Conservation (phyloP, 345 rosid genomes). For the Ailanthus altissimus region DNA sequence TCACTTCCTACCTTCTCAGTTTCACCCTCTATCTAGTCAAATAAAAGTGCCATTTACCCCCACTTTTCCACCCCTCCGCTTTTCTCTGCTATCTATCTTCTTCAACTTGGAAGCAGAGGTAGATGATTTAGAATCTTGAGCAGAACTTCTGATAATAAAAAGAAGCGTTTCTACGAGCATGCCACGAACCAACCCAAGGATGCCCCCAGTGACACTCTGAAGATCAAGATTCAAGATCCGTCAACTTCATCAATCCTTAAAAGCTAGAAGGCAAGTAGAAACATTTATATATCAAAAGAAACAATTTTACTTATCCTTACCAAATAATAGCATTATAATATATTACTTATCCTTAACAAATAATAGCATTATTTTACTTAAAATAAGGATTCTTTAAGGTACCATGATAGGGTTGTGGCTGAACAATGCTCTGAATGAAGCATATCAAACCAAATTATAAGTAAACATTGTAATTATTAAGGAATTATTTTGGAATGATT, state of each 20-base stretch:
- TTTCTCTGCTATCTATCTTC: conserved; percentile 80
- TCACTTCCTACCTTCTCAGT: not conserved
- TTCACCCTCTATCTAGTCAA: not conserved
- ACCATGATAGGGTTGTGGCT: conserved; percentile 73
- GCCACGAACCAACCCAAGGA: conserved; percentile 79
- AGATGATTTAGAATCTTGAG: conserved; percentile 39
- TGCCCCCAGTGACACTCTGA: conserved; percentile 95
- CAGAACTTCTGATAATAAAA: conserved; percentile 74
- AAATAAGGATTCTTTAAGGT: conserved; percentile 10
- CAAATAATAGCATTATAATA: not conserved
- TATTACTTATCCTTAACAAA: not conserved
- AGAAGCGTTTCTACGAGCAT: conserved; percentile 94
- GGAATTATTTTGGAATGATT: no score
- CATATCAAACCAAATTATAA: conserved; percentile 80
- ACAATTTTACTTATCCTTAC: not conserved
- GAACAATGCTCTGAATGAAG: conserved; percentile 84
- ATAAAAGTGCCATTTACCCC: not conserved
- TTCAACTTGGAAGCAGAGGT: conserved; percentile 50
- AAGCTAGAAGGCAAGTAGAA: not conserved
- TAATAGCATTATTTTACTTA: not conserved
- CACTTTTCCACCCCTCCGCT: not conserved
- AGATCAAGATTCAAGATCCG: not conserved
- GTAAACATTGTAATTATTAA: conserved; percentile 94
- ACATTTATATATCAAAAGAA: not conserved
- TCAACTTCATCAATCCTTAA: not conserved